A percentile compares a stretch with the other conserved stretches of the same genome.
Evolutionary conservation across 805 yeast genomes (phyloP).

Genomic region (Priceomyces medius): DNA sequence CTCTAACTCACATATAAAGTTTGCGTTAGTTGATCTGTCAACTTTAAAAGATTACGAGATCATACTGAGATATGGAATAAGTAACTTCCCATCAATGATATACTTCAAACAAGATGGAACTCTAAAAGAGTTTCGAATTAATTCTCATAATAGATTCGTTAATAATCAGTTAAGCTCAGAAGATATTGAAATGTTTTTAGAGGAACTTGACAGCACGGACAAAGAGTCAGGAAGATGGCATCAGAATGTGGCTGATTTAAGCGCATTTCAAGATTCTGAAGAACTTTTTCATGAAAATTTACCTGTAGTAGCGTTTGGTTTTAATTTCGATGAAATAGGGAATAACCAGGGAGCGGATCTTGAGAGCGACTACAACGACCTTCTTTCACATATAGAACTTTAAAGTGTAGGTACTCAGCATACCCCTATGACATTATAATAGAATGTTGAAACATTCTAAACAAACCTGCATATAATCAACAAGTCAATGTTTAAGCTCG

Average conservation of each 20-base stretch:
- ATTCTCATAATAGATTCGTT: slow-evolving; percentile 16
- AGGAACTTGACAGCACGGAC: slow-evolving; percentile 18
- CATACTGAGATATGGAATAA: slow-evolving; percentile 24
- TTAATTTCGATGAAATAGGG: slow-evolving; percentile 8
- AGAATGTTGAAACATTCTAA: neutral
- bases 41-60: slow-evolving; percentile 17
- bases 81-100: slow-evolving; percentile 32
- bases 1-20: slow-evolving; percentile 11
- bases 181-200: slow-evolving; percentile 12
- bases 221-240: slow-evolving; percentile 20
- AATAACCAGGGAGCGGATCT: slow-evolving; percentile 10
- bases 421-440: neutral
- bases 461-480: too few species aligned
- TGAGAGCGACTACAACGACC: slow-evolving; percentile 18
- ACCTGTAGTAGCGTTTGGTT: slow-evolving; percentile 10
- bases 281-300: slow-evolving; percentile 6
- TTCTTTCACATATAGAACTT: slow-evolving; percentile 6
- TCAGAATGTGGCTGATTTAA: slow-evolving; percentile 12
- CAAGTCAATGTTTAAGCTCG: too few species aligned
- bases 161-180: slow-evolving; percentile 17
- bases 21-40: slow-evolving; percentile 27
- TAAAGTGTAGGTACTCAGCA: neutral
- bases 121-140: slow-evolving; percentile 24
- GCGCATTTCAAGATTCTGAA: slow-evolving; percentile 10
- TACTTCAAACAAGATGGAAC: slow-evolving; percentile 25